Evolutionary conservation across 2,329 filamentous ascomycete genomes (phyloP), one percentile per base, ranked within the genome.

Genomic region (Alternaria sp.): DNA sequence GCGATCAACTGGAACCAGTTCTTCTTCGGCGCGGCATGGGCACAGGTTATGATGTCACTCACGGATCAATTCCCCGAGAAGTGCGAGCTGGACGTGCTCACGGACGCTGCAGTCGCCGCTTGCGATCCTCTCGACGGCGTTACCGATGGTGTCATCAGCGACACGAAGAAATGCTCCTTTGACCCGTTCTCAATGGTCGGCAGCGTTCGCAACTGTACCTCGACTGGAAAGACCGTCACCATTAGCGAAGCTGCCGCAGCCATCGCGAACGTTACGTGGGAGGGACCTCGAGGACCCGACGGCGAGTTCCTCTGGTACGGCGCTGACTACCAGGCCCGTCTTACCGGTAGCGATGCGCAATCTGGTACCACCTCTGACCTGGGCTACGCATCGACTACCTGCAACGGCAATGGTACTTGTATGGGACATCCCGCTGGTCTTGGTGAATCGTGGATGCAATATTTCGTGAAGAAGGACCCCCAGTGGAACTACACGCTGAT

Each of bases 51-150:
- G 19, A 77, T 77, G 73, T 61, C 69, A 12, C 57, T 69, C 17
- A 53, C 61, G 25, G 53, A 55, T 2, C 28, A 61, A 7, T 65
- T 67, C 15, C 61, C 66, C 3, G 51, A 43, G 15, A 50, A 62
- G 2, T 78, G 75, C 51, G 75, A 78, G 50, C n/a, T 76, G 1
- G 66, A 73, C 30, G 59, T 63, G 4, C 36, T 78, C 32, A 67
- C 67, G 4, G 25, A 44, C 0, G 67, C 63, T 8, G 69, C 67
- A 1, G 54, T 77, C 10, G 57, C 52, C 9, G 56, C 59, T 9
- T 79, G 76, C 53, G 76, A 77, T 30, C 45, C 21, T 2, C 51
- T 65, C 0, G 75, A 78, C 40, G 73, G 74, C n/a, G 52, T 70
- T 9, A 6, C 70, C 1, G 71, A 73, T 32, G 66, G 64, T n/a